Evolutionary conservation across 805 yeast species (phyloP).

Genomic region (Lipomyces spencermartinsiae): DNA sequence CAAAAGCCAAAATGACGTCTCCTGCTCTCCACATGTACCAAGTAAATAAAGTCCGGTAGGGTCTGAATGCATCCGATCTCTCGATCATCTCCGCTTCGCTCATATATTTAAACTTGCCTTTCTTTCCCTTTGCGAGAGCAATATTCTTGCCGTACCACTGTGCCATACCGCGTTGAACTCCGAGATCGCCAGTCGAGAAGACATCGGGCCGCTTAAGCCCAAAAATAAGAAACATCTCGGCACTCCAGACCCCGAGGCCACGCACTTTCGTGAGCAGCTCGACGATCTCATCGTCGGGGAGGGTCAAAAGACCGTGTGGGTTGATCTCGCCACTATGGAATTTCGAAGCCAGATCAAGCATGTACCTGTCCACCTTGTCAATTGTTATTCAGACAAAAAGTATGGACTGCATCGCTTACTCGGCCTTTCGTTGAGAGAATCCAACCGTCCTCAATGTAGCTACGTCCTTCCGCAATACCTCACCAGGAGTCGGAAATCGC

Average conservation of each 20-base stretch:
- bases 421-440: constrained; percentile 68
- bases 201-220: constrained; percentile 70
- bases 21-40: constrained; percentile 40
- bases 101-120: constrained; percentile 46
- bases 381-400: background rate
- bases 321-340: constrained; percentile 45
- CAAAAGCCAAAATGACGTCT: constrained; percentile 34
- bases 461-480: constrained; percentile 50
- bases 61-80: constrained; percentile 65
- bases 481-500: constrained; percentile 58
- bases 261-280: constrained; percentile 60
- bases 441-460: constrained; percentile 70
- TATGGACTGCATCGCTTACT: constrained; percentile 50
- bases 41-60: constrained; percentile 54
- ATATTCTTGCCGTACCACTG: constrained; percentile 64
- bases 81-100: constrained; percentile 64
- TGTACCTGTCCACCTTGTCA: constrained; percentile 29
- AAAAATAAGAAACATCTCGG: constrained; percentile 82
- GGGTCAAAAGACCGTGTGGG: constrained; percentile 49
- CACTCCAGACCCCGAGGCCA: constrained; percentile 85
- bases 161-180: constrained; percentile 81
- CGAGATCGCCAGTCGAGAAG: constrained; percentile 80
- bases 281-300: constrained; percentile 55
- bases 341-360: constrained; percentile 35
- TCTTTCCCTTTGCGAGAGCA: constrained; percentile 49